Evolutionary conservation across 108 stramenopile species (phyloP), one percentile per base, ranked within the genome.

Genomic region (Cylindrotheca fusiformis): DNA sequence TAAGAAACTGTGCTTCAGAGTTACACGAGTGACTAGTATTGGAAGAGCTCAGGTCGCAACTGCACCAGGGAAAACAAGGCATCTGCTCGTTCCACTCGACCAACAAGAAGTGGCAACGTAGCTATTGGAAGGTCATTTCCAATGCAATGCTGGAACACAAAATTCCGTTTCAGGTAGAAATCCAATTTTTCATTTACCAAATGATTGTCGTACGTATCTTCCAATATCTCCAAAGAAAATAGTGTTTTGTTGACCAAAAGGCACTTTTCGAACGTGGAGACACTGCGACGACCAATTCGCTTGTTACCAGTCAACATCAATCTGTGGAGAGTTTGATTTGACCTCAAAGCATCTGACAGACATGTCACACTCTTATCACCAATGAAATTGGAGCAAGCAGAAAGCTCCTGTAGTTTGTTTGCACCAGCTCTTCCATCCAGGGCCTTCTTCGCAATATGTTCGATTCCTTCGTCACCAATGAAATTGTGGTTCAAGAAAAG

Each of bases 101-200:
- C 23, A 5, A 55, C 2, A 2, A n/a, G 6, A 21, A 2, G 8
- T 4, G 57, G 31, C 57, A 31, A 58, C 2, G 32, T 21, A 5
- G 57, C 2, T 12, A 36, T 2, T 14, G 30, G 57, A 58, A 58
- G 32, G 3, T 21, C 6, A 3, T 18, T 14, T 10, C 36, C 36
- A 41, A 41, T 14, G 10, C 6, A 10, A 14, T 10, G 10, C 36
- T 6, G 14, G 14, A 14, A 31, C 8, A 21, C 23, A 2, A 21
- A 21, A 36, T 58, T 58, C 32, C 32, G 21, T 19, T 31, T 21
- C 18, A 32, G 41, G 32, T 36, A 58, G 4, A 36, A 36, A 4
- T 22, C 31, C 57, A 58, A 58, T 21, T 58, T 58, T 2, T 36
- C 20, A 36, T 58, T 4, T 2, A 58, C 33, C 32, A 58, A 58